Evolutionary conservation across 75 land plant genomes (phyloP).

Genomic region (Sequoia sempervirens): DNA sequence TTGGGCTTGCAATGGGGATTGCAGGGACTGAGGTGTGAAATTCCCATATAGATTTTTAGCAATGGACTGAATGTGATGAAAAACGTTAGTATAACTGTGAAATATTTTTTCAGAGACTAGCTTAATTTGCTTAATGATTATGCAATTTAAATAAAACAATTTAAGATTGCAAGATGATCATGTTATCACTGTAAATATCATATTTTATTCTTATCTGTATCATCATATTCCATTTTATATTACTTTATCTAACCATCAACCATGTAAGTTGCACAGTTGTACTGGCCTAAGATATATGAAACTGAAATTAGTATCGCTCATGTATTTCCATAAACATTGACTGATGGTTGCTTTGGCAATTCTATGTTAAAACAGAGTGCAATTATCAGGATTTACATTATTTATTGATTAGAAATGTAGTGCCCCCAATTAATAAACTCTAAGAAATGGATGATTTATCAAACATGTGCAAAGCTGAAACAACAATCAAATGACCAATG

Average conservation of each 20-base stretch:
- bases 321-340: background rate
- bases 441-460: no score
- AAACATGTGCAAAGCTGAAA: no score
- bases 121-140: background rate
- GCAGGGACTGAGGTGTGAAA: constrained; percentile 61
- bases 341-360: background rate
- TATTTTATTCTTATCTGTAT: background rate
- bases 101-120: background rate
- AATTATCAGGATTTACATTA: no score
- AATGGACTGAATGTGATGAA: background rate
- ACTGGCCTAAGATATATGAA: background rate
- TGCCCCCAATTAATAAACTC: no score
- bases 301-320: background rate
- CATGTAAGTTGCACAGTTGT: background rate
- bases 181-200: background rate
- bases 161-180: background rate
- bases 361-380: no score
- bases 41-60: background rate
- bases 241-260: background rate
- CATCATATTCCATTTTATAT: background rate
- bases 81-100: background rate
- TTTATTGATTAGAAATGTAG: no score
- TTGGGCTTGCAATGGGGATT: constrained; percentile 80
- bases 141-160: background rate
- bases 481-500: no score